Evolutionary conservation across 306 rosid species (phyloP).

Genomic region (Lathyrus sativus): DNA sequence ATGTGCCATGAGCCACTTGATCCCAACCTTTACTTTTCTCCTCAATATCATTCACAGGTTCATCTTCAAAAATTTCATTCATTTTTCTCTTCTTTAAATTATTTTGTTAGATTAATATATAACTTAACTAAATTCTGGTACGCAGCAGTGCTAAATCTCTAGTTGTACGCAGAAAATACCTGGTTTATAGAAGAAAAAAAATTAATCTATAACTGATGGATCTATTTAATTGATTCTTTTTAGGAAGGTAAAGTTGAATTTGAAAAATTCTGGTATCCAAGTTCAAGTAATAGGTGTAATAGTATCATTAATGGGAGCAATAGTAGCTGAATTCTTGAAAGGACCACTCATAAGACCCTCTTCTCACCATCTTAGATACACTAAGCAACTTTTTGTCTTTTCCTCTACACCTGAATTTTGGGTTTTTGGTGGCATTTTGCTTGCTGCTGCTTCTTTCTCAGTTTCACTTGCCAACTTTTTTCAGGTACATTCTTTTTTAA

Average conservation of each 20-base stretch:
- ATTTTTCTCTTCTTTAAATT: neutral
- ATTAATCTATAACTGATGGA: neutral
- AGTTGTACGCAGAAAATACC: too few relatives aligned
- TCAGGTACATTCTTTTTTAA: slow-evolving; percentile 41
- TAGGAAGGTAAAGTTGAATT: slow-evolving; percentile 51
- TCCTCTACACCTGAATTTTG: slow-evolving; percentile 68
- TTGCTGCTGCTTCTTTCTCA: slow-evolving; percentile 62
- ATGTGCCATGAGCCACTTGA: slow-evolving; percentile 69
- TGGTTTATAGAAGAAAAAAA: neutral
- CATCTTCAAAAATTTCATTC: neutral
- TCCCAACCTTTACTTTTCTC: slow-evolving; percentile 63
- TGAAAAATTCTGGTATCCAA: slow-evolving; percentile 47
- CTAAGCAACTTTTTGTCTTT: slow-evolving; percentile 51
- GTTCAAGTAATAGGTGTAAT: slow-evolving; percentile 59
- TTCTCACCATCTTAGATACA: slow-evolving; percentile 44
- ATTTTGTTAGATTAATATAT: slow-evolving; percentile 2
- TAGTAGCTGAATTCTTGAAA: slow-evolving; percentile 50
- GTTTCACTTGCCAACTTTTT: slow-evolving; percentile 59
- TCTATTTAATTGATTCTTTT: slow-evolving; percentile 5
- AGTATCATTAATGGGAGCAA: slow-evolving; percentile 66
- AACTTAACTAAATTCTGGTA: too few relatives aligned
- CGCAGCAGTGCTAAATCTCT: too few relatives aligned
- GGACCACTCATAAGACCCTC: slow-evolving; percentile 62
- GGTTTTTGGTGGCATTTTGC: slow-evolving; percentile 72
- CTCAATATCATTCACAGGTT: slow-evolving; percentile 67